Conservation (phyloP, 1,139 yeast species). For the Debaryomyces robertsiae region DNA sequence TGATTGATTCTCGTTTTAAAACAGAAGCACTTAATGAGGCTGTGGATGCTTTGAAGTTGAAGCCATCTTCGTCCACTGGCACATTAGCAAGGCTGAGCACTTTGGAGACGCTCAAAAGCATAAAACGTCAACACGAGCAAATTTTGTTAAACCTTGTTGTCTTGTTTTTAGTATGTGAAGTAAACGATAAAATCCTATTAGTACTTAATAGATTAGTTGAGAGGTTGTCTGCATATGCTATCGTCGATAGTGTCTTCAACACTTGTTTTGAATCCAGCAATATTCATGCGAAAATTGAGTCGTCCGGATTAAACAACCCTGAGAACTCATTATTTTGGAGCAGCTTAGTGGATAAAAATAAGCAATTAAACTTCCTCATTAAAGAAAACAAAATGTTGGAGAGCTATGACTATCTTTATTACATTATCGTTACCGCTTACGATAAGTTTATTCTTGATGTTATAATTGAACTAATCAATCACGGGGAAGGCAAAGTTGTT, state of each 20-base stretch:
- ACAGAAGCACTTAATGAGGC: conserved; percentile 12
- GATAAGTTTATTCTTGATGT: conserved; percentile 32
- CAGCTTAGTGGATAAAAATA: conserved; percentile 25
- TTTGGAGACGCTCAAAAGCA: conserved; percentile 28
- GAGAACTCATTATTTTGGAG: conserved; percentile 33
- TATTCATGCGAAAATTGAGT: conserved; percentile 15
- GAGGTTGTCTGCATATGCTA: conserved; percentile 27
- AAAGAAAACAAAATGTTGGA: conserved; percentile 23
- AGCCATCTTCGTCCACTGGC: neutral
- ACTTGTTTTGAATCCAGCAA: conserved; percentile 24
- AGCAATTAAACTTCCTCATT: conserved; percentile 25
- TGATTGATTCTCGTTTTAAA: conserved; percentile 29
- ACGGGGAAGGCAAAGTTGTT: conserved; percentile 29
- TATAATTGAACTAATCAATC: conserved; percentile 35
- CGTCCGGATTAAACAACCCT: conserved; percentile 17
- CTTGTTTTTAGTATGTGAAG: conserved; percentile 35
- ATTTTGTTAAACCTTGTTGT: conserved; percentile 29
- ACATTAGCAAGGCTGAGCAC: conserved; percentile 22
- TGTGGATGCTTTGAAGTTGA: neutral
- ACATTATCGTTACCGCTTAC: conserved; percentile 20
- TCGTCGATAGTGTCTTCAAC: conserved; percentile 30
- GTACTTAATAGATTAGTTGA: conserved; percentile 30
- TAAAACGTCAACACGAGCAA: conserved; percentile 29
- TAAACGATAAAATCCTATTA: conserved; percentile 28
- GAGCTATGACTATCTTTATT: conserved; percentile 31